Base-by-base conservation (phyloP, 495 filamentous ascomycete genomes). In the Wilcoxina mikolae region DNA sequence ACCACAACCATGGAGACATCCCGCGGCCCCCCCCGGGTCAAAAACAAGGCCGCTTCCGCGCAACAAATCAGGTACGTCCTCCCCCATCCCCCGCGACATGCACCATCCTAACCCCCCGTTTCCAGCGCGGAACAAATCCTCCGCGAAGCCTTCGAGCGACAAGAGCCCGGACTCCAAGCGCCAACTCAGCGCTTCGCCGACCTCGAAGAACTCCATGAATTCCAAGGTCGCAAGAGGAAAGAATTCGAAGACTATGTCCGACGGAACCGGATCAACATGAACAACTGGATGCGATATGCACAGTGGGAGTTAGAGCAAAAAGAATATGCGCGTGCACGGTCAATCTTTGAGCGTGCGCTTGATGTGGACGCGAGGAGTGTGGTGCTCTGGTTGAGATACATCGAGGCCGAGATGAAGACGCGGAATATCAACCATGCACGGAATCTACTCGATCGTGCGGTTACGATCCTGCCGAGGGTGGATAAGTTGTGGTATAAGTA, bases 401-500 rank as follows among this genome's bases (percentile, higher is more conserved):
- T 90, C 58, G 90, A 98, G 71, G 80, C 86, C 44, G 91, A 98
- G 76, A 94, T 98, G 84, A 93, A 90, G 68, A 87, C 78, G 44
- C 74, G 88, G 51, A 95, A 95, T 67, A 95, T 98, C 73, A 95
- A 95, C 66, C 91, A 96, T 77, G 88, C 91, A 28, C 74, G 91
- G 53, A 98, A 98, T 64, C 69, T 98, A 38, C 76, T 96, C 27
- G 91, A 98, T 66, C 85, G 91, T 46, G 93, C 93, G 31, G 87
- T 98, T 46, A 91, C 89, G 1, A 87, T 91, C 53, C 73, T 95
- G 28, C 91, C 91, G 28, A 74, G 91, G 31, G 76, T 95, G 25
- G 84, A 95, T 67, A 95, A 95, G 72, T 72, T 98, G 49, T 98
- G 91, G 91, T 96, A 90, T 70, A 95, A 95, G 67, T 96, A 95